These are phyloP conservation scores for Coffea humblotiana DNA, from an alignment of 305 asterid genomes.

Conservation along the genomic window DNA sequence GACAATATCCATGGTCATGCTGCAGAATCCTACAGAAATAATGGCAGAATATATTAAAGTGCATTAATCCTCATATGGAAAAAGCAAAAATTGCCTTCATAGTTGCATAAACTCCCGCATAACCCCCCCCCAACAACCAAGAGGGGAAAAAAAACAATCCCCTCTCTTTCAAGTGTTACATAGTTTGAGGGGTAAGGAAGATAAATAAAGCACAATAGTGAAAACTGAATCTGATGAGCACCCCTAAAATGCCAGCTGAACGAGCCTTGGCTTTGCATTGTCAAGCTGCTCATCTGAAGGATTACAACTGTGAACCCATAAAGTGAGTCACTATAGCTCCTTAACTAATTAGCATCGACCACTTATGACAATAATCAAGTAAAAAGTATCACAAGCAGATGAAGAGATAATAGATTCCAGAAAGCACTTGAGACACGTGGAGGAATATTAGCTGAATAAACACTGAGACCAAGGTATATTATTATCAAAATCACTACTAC, in stretches of 20 bases:
- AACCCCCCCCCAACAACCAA: neutral
- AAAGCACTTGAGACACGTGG: neutral
- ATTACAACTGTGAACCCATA: neutral
- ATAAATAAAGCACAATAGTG: neutral
- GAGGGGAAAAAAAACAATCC: neutral
- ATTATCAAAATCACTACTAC: neutral
- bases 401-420: neutral
- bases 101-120: neutral
- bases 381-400: neutral
- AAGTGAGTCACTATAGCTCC: neutral
- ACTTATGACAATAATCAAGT: neutral
- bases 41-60: neutral
- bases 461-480: neutral
- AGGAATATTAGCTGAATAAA: neutral
- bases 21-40: neutral
- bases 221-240: neutral
- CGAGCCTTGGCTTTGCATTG: neutral
- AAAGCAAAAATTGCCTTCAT: neutral
- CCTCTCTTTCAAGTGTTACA: neutral
- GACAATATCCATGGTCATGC: neutral
- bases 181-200: neutral
- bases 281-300: neutral
- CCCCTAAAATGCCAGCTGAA: neutral
- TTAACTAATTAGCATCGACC: neutral
- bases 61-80: neutral